A percentile compares a stretch with the other conserved stretches of the same genome.
Conservation (phyloP, 225 moss, liverwort and hornwort genomes). For the Pseudisothecium myosuroides region DNA sequence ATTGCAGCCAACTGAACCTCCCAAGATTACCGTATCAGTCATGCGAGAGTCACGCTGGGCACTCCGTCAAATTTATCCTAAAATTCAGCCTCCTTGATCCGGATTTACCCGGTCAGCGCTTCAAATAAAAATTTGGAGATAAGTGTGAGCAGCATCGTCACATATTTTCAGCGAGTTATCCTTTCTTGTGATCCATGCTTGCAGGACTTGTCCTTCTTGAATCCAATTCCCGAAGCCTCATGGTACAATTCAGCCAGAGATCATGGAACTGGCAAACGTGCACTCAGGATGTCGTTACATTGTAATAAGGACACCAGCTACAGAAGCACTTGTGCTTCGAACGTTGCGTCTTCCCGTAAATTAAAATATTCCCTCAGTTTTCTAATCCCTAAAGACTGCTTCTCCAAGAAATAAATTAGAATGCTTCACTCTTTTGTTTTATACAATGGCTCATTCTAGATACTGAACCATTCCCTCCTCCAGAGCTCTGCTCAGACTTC, state of each 20-base stretch:
- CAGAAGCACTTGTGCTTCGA: background rate
- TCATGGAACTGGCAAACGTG: slow-evolving; percentile 1
- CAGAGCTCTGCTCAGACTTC: background rate
- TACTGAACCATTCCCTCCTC: background rate
- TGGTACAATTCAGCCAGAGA: background rate
- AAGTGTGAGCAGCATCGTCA: background rate
- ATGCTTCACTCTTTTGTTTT: background rate
- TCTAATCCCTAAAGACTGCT: background rate
- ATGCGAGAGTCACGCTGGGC: background rate
- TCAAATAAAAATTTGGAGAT: background rate
- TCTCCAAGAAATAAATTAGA: background rate
- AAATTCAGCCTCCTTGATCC: background rate
- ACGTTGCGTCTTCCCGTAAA: background rate
- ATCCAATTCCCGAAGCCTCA: background rate
- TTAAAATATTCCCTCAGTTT: background rate
- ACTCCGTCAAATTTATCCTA: background rate
- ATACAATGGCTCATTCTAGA: background rate
- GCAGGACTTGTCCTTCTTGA: background rate
- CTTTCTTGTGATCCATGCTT: background rate
- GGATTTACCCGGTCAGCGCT: background rate
- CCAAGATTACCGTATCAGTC: background rate
- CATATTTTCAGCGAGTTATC: background rate
- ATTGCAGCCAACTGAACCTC: background rate
- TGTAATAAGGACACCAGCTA: background rate
- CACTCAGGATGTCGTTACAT: slow-evolving; percentile 1